Base-by-base conservation (phyloP, 169 alveolate species). In the Plasmodium adleri region DNA sequence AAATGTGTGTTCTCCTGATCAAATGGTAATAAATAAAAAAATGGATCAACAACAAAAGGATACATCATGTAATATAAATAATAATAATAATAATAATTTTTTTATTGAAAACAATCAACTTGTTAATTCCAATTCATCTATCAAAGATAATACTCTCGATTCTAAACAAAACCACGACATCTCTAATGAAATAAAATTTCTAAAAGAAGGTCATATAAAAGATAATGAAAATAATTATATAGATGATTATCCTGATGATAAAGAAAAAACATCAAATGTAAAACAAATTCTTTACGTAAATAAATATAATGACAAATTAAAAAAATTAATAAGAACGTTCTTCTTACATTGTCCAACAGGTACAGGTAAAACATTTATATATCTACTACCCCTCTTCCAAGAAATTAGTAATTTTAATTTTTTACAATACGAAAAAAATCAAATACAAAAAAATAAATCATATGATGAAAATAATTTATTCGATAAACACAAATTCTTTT, bases 261-360 rank as follows among this genome's bases (percentile, higher is more conserved):
- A 15, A 56, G 24, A 3, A 10, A 56, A 15, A 13, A 71, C 67
- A 54, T 26, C 63, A 56, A 56, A 20, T 32, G 15, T 63, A 5
- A 68, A 78, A 5, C 73, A 71, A 54, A 66, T 78, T 50, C 9
- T 78, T 1, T 78, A 78, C 59, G 76, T 78, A 22, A 78, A 78
- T 59, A 78, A 78, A 17, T 78, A 78, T 45, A 63, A 78, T 43
- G 52, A 64, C 7, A 9, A n/a, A 4, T 64, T 52, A n/a, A 58
- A 60, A n/a, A 47, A 78, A 52, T 22, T 78, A 8, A 20, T 78
- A 9, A 56, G 89, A 58, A 78, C 89, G 15, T 78, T 78, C 60
- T 78, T 78, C 60, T 56, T 78, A 3, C 89, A 78, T 43, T 78
- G 89, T 15, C 89, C 89, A 8, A 78, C 89, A 20, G 89, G 89